Base-by-base conservation (phyloP, 805 yeast genomes). In the Myxozyma monticola region DNA sequence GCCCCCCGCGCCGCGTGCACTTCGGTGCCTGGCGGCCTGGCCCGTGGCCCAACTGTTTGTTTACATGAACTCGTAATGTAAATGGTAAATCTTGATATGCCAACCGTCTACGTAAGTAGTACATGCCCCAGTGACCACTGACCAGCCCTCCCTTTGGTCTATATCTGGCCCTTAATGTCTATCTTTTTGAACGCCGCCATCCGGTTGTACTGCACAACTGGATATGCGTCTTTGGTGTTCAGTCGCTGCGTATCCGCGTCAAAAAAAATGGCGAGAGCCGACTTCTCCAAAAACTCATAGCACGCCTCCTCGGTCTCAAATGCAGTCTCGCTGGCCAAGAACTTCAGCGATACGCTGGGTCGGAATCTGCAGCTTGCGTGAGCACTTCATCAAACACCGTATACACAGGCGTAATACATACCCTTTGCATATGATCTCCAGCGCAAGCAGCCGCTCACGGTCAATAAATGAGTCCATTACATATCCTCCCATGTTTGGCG, bases 131-230 rank as follows among this genome's bases (percentile, higher is more conserved):
- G n/a, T n/a, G n/a, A n/a, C n/a, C n/a, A n/a, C n/a, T n/a, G n/a
- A n/a, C n/a, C n/a, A n/a, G n/a, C 31, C 14, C 31, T 28, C 12
- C 31, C 31, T 28, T 28, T 14, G 31, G 7, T 9, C 31, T 29
- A 69, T 7, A 67, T 75, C 68, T 90, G 97, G 0, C 98, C 98
- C 71, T 90, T 90, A 55, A 91, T 89, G 64, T 90, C 97, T 12
- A 90, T 81, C 62, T 76, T 83, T 52, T 71, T 78, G 59, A 76
- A 75, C 29, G 68, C 70, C 41, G 59, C 67, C 54, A 66, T 67
- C 57, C 67, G 72, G 41, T 62, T 70, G 54, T 52, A 65, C 54
- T 70, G 65, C 3, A 81, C 66, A 0, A 63, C 62, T 0, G 69
- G 60, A 40, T 50, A 57, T 1, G 68, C 57, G 18, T 60, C 62